Percentiles rank a stretch among this genome's conserved stretches.
Evolutionary conservation across 805 yeast species (phyloP).

Genomic region (Teunomyces panamensis): DNA sequence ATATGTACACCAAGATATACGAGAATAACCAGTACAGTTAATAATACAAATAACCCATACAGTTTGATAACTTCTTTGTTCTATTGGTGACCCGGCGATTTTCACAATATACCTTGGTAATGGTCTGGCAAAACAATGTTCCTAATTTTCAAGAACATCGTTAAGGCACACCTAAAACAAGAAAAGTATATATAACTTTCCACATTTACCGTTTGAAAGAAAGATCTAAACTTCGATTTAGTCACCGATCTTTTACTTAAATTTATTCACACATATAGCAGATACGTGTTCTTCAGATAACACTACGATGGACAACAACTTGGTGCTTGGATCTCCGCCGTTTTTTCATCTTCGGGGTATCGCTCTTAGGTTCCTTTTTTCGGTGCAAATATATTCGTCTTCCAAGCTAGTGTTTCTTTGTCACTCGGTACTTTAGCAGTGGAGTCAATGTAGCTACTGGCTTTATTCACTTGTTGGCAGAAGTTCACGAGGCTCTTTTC

Average conservation of each 20-base stretch:
- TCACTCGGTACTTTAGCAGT: constrained; percentile 29
- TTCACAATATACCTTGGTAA: too few relatives aligned
- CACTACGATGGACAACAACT: constrained; percentile 21
- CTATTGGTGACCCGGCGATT: too few relatives aligned
- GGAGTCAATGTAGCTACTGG: constrained; percentile 39
- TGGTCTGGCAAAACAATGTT: not conserved
- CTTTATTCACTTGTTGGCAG: constrained; percentile 33
- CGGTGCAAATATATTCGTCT: constrained; percentile 17
- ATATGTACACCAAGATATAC: too few relatives aligned
- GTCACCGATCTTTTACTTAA: too few relatives aligned
- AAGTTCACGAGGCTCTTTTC: constrained; percentile 21
- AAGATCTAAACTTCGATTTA: too few relatives aligned
- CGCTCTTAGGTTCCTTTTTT: constrained; percentile 29
- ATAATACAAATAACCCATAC: too few relatives aligned
- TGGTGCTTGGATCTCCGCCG: constrained; percentile 27
- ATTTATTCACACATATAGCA: constrained; percentile 7
- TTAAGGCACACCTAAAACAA: too few relatives aligned
- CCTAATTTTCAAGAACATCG: not conserved
- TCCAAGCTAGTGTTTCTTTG: constrained; percentile 26
- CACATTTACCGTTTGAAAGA: too few relatives aligned
- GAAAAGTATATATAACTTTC: too few relatives aligned
- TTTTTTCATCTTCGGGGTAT: constrained; percentile 26
- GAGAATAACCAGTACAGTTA: too few relatives aligned
- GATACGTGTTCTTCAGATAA: constrained; percentile 12
- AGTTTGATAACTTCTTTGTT: too few relatives aligned